Conservation (phyloP, 352 stramenopile species). For the Poterioochromonas sp. region DNA sequence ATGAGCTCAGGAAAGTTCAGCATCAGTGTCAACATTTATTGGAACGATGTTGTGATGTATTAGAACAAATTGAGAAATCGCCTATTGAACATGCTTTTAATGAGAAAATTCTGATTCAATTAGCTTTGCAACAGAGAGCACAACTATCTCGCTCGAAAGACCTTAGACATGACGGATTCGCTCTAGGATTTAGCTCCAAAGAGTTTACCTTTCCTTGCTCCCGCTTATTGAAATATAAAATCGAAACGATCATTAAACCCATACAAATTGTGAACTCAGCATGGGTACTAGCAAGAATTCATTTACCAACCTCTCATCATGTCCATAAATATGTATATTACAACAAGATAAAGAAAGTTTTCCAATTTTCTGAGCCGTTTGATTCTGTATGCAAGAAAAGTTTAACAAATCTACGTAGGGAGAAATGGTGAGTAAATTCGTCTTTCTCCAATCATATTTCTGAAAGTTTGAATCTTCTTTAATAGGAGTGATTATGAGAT, state of each 20-base stretch:
- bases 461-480: not conserved
- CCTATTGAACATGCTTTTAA: conserved; percentile 7
- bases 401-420: not conserved
- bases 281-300: not conserved
- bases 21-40: not conserved
- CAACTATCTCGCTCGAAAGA: not conserved
- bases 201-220: not conserved
- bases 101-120: not conserved
- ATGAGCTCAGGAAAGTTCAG: not conserved
- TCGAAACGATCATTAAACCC: not conserved
- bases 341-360: not conserved
- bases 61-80: not conserved
- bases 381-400: not conserved
- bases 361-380: not conserved
- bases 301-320: not conserved
- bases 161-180: not conserved
- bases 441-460: not conserved
- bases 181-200: not conserved
- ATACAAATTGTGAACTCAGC: not conserved
- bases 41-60: conserved; percentile 6
- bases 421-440: not conserved
- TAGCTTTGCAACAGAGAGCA: not conserved
- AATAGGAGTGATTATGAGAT: conserved; percentile 17
- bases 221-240: not conserved
- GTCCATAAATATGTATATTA: not conserved